Evolutionary conservation across 2,329 filamentous ascomycete genomes (phyloP), one percentile per base, ranked within the genome.

Genomic region (Diaporthe velutina): DNA sequence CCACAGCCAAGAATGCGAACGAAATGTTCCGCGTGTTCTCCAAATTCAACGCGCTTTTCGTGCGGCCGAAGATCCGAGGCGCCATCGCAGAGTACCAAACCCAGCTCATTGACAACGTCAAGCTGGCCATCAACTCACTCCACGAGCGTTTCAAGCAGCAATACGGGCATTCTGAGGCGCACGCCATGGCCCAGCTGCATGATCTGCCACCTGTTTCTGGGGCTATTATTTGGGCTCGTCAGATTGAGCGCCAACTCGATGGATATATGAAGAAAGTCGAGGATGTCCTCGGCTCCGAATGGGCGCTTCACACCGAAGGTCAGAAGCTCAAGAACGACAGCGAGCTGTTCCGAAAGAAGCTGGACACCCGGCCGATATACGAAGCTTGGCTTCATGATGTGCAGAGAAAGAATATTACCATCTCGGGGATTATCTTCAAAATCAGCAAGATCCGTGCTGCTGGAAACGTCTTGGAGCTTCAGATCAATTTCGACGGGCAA

Each of bases 1-100:
- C 96, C 19, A 98, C 95, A 9, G 96, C 97, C 17, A 98, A 98
- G 88, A 98, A 95, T 76, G 97, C 97, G 54, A 98, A 98, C 82
- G 97, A 99, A 85, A 99, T 99, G 97, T 99, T 99, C 84, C 94
- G 97, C 72, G 97, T 99, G 76, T 99, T 99, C 83, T 98, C 97
- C 71, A 98, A 98, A 83, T 99, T 99, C 90, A 99, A 99, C 82
- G 97, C 97, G 2, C 92, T 99, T 40, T 98, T 99, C 79, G 96
- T 99, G 73, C 92, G 97, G 75, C 97, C 97, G n/a, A 99, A 99
- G 88, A 98, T 99, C 85, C 93, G 97, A 78, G 96, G 97, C 78
- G 97, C 97, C 73, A 99, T 99, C 80, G 94, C 95, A 57, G 96
- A 99, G 85, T 99, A 99, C 82, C 97, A 99, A 84, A 97, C 96